Evolutionary conservation across 2,329 filamentous ascomycete species (phyloP), one percentile per base, ranked within the genome.

Genomic region (Ophiostoma novo-ulmi): DNA sequence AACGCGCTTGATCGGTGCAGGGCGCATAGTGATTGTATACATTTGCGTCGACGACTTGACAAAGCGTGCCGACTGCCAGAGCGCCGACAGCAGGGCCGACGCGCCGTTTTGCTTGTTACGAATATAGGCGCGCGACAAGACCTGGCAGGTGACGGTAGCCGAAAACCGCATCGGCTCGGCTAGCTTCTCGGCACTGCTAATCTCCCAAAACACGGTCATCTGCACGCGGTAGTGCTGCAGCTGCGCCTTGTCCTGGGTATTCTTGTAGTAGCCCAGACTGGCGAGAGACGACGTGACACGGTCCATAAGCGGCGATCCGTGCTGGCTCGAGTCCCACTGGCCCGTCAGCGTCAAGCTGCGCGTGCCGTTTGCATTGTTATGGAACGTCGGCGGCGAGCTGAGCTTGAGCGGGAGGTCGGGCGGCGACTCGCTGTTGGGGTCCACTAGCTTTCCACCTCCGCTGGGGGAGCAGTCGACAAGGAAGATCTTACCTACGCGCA

Each of bases 301-400:
- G 79, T 99, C 94, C n/a, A 99, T 87, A 17, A 98, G 84, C n/a
- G 97, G 83, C 6, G 95, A 97, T 73, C 89, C 89, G 79, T 99
- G 95, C 74, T 95, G 84, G 76, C 93, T 97, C 0, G 94, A 97
- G 78, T 99, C 95, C 95, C 95, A 99, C 77, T 98, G 94, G 0
- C 91, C 93, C n/a, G 91, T 86, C 63, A 98, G 84, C 1, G 90
- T 94, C 52, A 97, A 89, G 78, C 91, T 93, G 48, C 89, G 90
- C 0, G 94, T 97, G 52, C 95, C 95, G 78, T 98, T 96, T 35
- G 92, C 88, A 77, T 97, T 96, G 71, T 91, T 89, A 73, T 90
- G 91, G 74, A 97, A 90, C 70, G 89, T 85, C 0, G 95, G 94
- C 67, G 90, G 88, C 41, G 91, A 87, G 3, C 93, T 85, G 65